These are phyloP conservation scores for Aspergillus sp. DNA, from an alignment of 2,329 filamentous ascomycete genomes.

Conservation along the genomic window DNA sequence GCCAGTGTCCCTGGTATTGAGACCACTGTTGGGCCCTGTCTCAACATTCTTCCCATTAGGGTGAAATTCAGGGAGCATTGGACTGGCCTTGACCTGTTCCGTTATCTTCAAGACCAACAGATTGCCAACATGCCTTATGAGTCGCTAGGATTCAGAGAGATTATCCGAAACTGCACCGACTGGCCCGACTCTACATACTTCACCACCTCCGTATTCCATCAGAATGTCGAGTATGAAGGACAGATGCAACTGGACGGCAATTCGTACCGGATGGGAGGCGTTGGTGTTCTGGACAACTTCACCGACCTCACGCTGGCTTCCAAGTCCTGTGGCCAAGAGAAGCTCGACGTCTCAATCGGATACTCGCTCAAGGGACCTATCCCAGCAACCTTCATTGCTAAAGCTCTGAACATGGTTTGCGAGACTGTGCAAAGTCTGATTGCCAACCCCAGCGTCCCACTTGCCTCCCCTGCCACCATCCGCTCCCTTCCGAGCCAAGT, in stretches of 20 bases:
- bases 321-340: constrained; percentile 34
- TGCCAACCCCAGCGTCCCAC: constrained; percentile 35
- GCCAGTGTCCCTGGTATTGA: constrained; percentile 58
- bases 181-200: constrained; percentile 46
- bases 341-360: constrained; percentile 39
- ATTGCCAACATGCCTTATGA: constrained; percentile 59
- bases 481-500: constrained; percentile 35
- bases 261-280: constrained; percentile 41
- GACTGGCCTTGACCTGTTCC: constrained; percentile 56
- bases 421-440: constrained; percentile 40
- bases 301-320: constrained; percentile 44
- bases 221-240: constrained; percentile 39
- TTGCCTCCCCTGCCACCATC: constrained; percentile 37
- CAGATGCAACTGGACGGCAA: constrained; percentile 42
- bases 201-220: constrained; percentile 44
- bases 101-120: constrained; percentile 59
- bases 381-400: constrained; percentile 34
- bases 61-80: constrained; percentile 56
- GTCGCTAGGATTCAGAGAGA: constrained; percentile 57
- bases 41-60: constrained; percentile 67
- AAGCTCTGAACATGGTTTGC: constrained; percentile 44
- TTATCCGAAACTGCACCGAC: constrained; percentile 48
- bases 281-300: constrained; percentile 43
- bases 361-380: constrained; percentile 42
- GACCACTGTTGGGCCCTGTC: constrained; percentile 64